phyloP scores from a whole-genome alignment of 306 rosid genomes.

The Senna siamea region DNA sequence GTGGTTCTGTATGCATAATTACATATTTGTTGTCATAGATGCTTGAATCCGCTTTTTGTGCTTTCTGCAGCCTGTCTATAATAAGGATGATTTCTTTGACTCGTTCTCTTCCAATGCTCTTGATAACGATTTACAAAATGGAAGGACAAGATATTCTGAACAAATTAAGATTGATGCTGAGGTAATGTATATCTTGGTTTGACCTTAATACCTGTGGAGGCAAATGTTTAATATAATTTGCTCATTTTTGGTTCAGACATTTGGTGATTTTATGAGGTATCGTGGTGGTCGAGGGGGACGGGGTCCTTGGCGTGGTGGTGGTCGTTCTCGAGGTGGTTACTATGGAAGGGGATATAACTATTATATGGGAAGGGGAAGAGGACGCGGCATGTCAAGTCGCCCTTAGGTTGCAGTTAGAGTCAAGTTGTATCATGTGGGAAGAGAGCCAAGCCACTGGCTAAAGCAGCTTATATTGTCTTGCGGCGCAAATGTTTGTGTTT shows the following conservation, averaged over 20 bases:
- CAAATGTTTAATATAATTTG: constrained; percentile 28
- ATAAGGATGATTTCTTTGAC: constrained; percentile 94
- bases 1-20: background rate
- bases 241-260: constrained; percentile 69
- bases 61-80: constrained; percentile 67
- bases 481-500: constrained; percentile 33
- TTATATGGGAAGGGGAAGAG: constrained; percentile 79
- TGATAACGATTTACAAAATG: constrained; percentile 61
- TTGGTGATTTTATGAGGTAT: constrained; percentile 77
- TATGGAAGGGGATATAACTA: constrained; percentile 75
- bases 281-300: constrained; percentile 87
- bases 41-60: constrained; percentile 36
- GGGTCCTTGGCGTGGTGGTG: constrained; percentile 78
- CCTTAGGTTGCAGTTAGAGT: constrained; percentile 39
- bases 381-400: constrained; percentile 56
- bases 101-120: constrained; percentile 62
- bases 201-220: constrained; percentile 11
- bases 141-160: constrained; percentile 80
- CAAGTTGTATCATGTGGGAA: constrained; percentile 37
- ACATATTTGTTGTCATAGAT: background rate
- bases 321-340: constrained; percentile 79
- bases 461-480: constrained; percentile 33
- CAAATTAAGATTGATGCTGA: constrained; percentile 87
- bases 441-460: constrained; percentile 8
- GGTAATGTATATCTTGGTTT: constrained; percentile 47